A percentile compares a stretch with the other conserved stretches of the same genome.
Conservation (phyloP, 2,329 filamentous ascomycete species). For the Leptographium lundbergii region DNA sequence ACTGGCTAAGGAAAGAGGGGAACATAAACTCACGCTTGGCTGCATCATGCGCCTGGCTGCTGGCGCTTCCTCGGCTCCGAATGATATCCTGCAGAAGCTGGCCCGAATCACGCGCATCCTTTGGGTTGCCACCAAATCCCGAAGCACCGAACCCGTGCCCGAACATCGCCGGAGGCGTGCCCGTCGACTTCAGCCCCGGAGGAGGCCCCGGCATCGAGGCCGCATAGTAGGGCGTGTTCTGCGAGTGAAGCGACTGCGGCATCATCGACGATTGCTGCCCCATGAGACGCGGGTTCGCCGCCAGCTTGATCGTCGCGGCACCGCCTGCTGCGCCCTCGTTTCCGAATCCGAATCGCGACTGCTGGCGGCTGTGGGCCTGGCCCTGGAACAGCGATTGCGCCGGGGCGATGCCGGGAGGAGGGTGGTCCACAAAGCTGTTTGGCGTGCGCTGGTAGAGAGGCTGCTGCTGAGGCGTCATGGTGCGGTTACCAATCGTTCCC, state of each 20-base stretch:
- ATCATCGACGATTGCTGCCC: constrained; percentile 82
- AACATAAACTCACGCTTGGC: constrained; percentile 98
- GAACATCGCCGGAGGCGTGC: constrained; percentile 91
- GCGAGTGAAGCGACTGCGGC: constrained; percentile 49
- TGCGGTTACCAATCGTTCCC: constrained; percentile 13
- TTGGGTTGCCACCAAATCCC: constrained; percentile 54
- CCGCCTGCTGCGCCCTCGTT: constrained; percentile 55
- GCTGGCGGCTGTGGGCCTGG: constrained; percentile 65
- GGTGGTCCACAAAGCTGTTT: constrained; percentile 41
- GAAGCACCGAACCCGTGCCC: constrained; percentile 69
- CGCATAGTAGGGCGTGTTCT: constrained; percentile 63
- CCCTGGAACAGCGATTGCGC: constrained; percentile 35
- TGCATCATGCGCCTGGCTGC: constrained; percentile 64
- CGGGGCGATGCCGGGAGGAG: constrained; percentile 11
- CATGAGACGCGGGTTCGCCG: constrained; percentile 70
- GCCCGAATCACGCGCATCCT: constrained; percentile 60
- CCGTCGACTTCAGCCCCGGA: constrained; percentile 87
- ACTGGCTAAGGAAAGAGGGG: constrained; percentile 74
- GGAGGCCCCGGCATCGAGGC: constrained; percentile 84
- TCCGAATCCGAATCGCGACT: constrained; percentile 77
- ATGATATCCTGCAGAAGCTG: constrained; percentile 76
- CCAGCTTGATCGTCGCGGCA: constrained; percentile 56
- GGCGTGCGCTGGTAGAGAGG: constrained; percentile 52
- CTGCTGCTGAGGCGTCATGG: constrained; percentile 17
- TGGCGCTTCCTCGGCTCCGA: constrained; percentile 47